Evolutionary conservation across 208 protist species (phyloP).

Genomic region (Crithidia mellificae): DNA sequence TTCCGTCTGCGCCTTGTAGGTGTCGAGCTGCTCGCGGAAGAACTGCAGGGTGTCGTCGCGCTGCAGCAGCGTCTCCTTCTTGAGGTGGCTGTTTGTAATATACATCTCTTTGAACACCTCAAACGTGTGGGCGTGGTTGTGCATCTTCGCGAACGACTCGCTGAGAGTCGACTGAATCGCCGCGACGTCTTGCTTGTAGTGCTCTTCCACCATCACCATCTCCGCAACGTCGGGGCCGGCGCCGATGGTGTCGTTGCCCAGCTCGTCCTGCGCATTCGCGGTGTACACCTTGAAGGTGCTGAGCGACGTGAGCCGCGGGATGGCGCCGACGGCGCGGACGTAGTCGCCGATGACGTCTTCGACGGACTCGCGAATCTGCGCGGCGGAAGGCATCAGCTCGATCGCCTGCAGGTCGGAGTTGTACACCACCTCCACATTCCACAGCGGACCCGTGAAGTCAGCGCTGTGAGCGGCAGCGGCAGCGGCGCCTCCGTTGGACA

Average conservation of each 20-base stretch:
- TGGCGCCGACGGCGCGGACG: slow-evolving; percentile 83
- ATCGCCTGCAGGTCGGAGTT: slow-evolving; percentile 66
- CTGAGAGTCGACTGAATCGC: slow-evolving; percentile 72
- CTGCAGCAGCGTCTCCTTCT: slow-evolving; percentile 58
- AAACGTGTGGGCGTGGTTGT: slow-evolving; percentile 81
- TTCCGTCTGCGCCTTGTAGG: slow-evolving; percentile 89
- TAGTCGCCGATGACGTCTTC: slow-evolving; percentile 91
- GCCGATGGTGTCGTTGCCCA: slow-evolving; percentile 53
- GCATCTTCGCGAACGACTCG: slow-evolving; percentile 75
- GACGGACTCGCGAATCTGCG: slow-evolving; percentile 75
- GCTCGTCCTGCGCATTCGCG: slow-evolving; percentile 66
- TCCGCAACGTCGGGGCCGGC: slow-evolving; percentile 87
- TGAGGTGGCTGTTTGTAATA: slow-evolving; percentile 78
- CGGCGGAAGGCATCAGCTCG: slow-evolving; percentile 67
- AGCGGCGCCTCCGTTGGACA: neutral
- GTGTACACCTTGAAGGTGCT: slow-evolving; percentile 92
- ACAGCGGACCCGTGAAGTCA: slow-evolving; percentile 64
- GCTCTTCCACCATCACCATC: slow-evolving; percentile 89
- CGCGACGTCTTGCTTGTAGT: slow-evolving; percentile 79
- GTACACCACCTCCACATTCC: slow-evolving; percentile 85
- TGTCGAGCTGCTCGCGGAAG: slow-evolving; percentile 82
- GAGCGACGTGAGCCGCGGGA: slow-evolving; percentile 84
- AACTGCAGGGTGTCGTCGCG: slow-evolving; percentile 77
- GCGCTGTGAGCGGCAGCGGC: neutral
- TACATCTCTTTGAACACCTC: slow-evolving; percentile 89